Evolutionary conservation across 2,329 filamentous ascomycete species (phyloP).

Genomic region (Arthrobotrys conoides): DNA sequence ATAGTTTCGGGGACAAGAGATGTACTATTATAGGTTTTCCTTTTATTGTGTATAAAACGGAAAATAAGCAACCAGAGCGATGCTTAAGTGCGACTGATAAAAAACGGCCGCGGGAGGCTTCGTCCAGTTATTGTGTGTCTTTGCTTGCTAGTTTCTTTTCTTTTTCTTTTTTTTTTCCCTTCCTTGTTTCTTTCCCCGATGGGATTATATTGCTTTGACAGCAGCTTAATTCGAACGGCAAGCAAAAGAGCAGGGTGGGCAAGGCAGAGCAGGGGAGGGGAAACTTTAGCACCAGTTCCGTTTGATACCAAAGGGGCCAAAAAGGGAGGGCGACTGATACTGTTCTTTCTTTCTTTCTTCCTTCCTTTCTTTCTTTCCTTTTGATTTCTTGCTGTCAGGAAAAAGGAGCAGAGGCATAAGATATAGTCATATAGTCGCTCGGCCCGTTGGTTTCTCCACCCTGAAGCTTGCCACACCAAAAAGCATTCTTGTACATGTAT

Average conservation of each 20-base stretch:
- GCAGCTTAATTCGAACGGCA: constrained; percentile 61
- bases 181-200: constrained; percentile 53
- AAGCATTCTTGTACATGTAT: constrained; percentile 59
- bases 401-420: constrained; percentile 61
- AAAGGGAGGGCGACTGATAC: constrained; percentile 58
- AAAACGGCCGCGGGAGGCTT: constrained; percentile 61
- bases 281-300: constrained; percentile 58
- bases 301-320: constrained; percentile 61
- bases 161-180: constrained; percentile 35
- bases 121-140: constrained; percentile 60
- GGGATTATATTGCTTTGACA: constrained; percentile 60
- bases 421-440: constrained; percentile 60
- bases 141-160: constrained; percentile 34
- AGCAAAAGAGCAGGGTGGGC: constrained; percentile 59
- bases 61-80: constrained; percentile 62
- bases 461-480: constrained; percentile 60
- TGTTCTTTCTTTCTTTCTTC: too few species aligned
- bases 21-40: constrained; percentile 61
- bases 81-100: constrained; percentile 61
- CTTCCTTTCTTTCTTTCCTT: constrained; percentile 60
- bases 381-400: constrained; percentile 60
- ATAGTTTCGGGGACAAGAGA: constrained; percentile 59
- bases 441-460: constrained; percentile 61
- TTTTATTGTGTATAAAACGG: constrained; percentile 56
- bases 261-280: constrained; percentile 59